Evolutionary conservation across 2,329 filamentous ascomycete species (phyloP).

Genomic region (Ascochyta koolunga): DNA sequence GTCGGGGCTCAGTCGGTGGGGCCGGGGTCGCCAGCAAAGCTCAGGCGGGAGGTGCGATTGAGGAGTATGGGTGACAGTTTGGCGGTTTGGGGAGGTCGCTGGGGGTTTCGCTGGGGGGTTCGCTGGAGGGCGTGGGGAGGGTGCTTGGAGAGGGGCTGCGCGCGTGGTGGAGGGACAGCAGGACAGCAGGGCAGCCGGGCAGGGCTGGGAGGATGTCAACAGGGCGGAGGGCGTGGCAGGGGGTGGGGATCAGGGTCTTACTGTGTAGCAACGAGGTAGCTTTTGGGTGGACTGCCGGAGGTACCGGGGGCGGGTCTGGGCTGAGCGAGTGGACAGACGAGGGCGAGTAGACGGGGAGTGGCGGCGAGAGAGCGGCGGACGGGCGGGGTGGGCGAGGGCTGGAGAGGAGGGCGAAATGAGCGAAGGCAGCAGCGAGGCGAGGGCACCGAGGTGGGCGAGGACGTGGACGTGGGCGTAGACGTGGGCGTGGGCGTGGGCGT

Average conservation of each 20-base stretch:
- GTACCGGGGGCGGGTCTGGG: neutral
- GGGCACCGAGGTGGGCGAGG: conserved; percentile 14
- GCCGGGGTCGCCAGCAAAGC: conserved; percentile 80
- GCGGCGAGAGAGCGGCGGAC: no score
- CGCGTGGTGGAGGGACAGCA: conserved; percentile 9
- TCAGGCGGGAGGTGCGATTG: conserved; percentile 76
- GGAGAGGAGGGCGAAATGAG: no score
- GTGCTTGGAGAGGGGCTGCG: conserved; percentile 1
- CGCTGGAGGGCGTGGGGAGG: no score
- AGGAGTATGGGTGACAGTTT: conserved; percentile 94
- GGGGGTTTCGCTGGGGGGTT: neutral
- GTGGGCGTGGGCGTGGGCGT: conserved; percentile 2
- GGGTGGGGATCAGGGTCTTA: conserved; percentile 33
- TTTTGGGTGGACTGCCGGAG: conserved; percentile 1
- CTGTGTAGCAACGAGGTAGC: conserved; percentile 16
- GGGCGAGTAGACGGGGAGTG: no score
- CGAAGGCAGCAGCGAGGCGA: no score
- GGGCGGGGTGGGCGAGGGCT: no score
- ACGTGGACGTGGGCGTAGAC: conserved; percentile 7
- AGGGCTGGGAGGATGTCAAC: neutral
- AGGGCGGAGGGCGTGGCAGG: conserved; percentile 7
- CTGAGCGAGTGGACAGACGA: no score
- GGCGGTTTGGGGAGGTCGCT: conserved; percentile 70
- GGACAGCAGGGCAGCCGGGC: no score
- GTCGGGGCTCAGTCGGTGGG: conserved; percentile 44